Base-by-base conservation (phyloP, 768 basidiomycete genomes). In the Tricholoma saponaceum region DNA sequence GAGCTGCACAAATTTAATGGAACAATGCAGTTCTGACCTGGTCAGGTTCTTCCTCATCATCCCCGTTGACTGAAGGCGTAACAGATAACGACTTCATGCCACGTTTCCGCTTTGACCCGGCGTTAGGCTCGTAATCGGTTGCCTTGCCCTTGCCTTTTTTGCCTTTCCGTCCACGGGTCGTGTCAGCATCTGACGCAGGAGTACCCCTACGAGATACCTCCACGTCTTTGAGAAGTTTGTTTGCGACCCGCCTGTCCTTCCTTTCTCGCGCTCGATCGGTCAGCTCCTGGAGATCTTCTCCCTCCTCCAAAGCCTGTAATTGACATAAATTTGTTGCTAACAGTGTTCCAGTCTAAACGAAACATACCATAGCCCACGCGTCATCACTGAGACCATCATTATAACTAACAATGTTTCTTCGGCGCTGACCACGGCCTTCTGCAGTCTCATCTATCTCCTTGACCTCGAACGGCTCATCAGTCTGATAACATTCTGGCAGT, bases 341-440 rank as follows among this genome's bases (percentile, higher is more conserved):
- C 30, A 22, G 26, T 33, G 56, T 10, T 58, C 47, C 18, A 37
- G 18, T 20, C 53, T 22, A 51, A 56, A 50, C 25, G 39, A 16
- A 20, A 76, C 81, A 58, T 67, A 88, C 88, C 81, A 90, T 81
- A 30, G 92, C 84, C 89, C 93, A 97, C 63, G 95, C 88, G 66
- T 97, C 96, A 63, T 98, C 96, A 53, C 86, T 89, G 56, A 98
- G 79, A 14, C 95, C 95, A 67, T 98, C 96, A 58, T 89, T 95
- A 67, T 98, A 98, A 67, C 85, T 88, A 60, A 98, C 92, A 44
- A 89, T 80, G 57, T 86, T 91, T 62, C 93, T 82, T 58, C 84
- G 82, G 63, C 95, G 82, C 69, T 91, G 87, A 33, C 95, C 95
- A 60, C 95, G 85, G 55, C 95, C 95, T 67, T 92, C 83, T 6